These are phyloP conservation scores for Breviolum minutum DNA, from an alignment of 73 alveolate genomes.

Conservation along the genomic window DNA sequence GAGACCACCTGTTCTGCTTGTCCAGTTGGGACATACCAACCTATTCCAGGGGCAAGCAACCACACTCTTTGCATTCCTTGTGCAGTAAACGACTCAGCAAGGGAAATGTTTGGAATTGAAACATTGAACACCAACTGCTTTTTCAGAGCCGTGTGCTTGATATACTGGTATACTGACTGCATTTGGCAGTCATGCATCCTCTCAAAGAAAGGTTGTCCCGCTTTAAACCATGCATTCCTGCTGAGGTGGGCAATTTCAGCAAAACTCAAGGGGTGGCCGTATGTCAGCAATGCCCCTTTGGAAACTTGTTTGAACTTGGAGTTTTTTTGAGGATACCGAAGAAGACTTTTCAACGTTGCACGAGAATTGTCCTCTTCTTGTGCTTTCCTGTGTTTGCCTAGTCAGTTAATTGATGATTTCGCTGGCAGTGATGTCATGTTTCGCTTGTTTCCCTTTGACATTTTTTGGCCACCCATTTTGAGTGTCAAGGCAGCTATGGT, in stretches of 20 bases:
- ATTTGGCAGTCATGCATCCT: too few species aligned
- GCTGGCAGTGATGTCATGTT: neutral
- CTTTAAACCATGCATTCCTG: neutral
- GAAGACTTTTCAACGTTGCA: too few species aligned
- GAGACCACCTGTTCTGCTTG: conserved; percentile 8
- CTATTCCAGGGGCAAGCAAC: conserved; percentile 61
- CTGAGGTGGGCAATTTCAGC: conserved; percentile 79
- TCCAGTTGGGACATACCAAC: conserved; percentile 20
- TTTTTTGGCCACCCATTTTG: neutral
- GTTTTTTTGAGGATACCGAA: too few species aligned
- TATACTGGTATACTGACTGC: neutral
- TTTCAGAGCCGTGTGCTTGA: too few species aligned
- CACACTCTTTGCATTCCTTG: conserved; percentile 83
- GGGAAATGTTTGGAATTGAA: neutral
- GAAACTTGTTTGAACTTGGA: neutral
- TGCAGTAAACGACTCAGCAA: neutral
- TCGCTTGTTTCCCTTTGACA: neutral
- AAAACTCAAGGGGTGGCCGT: conserved; percentile 40
- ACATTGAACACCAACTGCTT: too few species aligned
- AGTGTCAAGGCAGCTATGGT: conserved; percentile 43
- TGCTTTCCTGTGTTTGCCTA: too few species aligned
- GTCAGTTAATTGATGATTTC: too few species aligned
- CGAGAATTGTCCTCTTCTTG: too few species aligned
- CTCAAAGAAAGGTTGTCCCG: too few species aligned
- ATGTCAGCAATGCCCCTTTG: conserved; percentile 50